Base-by-base conservation (phyloP, 768 basidiomycete genomes). In the Kwoniella heveanensis region DNA sequence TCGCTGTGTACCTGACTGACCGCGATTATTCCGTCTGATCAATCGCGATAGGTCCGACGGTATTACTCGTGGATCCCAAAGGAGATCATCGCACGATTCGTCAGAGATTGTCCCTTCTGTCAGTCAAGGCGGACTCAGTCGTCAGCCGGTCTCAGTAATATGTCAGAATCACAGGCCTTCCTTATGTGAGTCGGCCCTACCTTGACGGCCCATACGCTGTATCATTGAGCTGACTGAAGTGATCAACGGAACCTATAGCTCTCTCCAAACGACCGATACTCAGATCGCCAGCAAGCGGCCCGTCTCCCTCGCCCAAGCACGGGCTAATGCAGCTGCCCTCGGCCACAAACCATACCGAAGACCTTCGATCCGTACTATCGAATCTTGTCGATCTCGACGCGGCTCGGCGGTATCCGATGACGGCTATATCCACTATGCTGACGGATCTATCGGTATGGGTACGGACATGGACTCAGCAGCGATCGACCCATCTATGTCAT, bases 1-100 rank as follows among this genome's bases (percentile, higher is more conserved):
- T n/a, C n/a, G n/a, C n/a, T n/a, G n/a, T n/a, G 32, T 6, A 32
- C 13, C 32, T 6, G 49, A 26, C 25, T 19, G 8, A 47, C 46
- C 46, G 19, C 46, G n/a, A n/a, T n/a, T n/a, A n/a, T n/a, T n/a
- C n/a, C n/a, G n/a, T n/a, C n/a, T n/a, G n/a, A n/a, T n/a, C n/a
- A n/a, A n/a, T n/a, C n/a, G 19, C n/a, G 19, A 7, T 19, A 86
- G 60, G 84, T 91, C 39, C 83, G 88, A 52, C 81, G 85, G 64
- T 84, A 85, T 70, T 92, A 90, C 77, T 87, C 88, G 9, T 91
- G 88, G 87, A 85, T 92, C 26, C 90, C 91, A 17, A 92, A 91
- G 80, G 88, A 90, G 72, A 86, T 92, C 46, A 85, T 91, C 50
- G 85, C 88, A 19, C 85, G 85, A 62, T 92, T 90, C 73, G 87